Conservation (phyloP, 805 yeast species). For the Kazachstania taianensis region DNA sequence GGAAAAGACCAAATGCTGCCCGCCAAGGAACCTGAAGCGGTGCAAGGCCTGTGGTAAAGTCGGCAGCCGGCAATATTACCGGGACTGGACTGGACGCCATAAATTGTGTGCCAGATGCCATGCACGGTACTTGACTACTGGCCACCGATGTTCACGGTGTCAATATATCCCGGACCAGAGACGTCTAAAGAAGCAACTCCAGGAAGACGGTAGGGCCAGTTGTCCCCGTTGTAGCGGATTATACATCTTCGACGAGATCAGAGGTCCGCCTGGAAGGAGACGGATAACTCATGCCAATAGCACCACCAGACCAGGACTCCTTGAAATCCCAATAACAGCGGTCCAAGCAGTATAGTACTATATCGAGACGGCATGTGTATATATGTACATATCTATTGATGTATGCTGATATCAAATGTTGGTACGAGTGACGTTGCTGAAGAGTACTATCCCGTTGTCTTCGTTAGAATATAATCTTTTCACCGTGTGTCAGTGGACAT, state of each 20-base stretch:
- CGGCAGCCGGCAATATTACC: constrained; percentile 18
- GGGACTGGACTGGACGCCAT: constrained; percentile 20
- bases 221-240: constrained; percentile 12
- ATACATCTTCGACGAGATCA: constrained; percentile 10
- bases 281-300: too few relatives aligned
- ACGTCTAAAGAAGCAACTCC: constrained; percentile 12
- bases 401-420: too few relatives aligned
- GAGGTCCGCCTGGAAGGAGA: constrained; percentile 14
- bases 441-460: too few relatives aligned
- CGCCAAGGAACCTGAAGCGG: constrained; percentile 13
- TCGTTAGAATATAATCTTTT: too few relatives aligned
- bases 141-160: constrained; percentile 18
- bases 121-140: constrained; percentile 19
- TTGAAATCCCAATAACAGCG: too few relatives aligned
- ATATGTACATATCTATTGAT: too few relatives aligned
- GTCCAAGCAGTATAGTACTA: too few relatives aligned
- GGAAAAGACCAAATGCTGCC: constrained; percentile 13
- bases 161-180: constrained; percentile 20
- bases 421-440: too few relatives aligned
- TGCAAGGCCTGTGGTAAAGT: constrained; percentile 20
- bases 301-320: too few relatives aligned
- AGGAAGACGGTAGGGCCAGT: too few relatives aligned
- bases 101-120: constrained; percentile 20
- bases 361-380: too few relatives aligned
- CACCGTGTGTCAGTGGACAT: too few relatives aligned